Base-by-base conservation (phyloP, 2,329 filamentous ascomycete species). In the Pseudocercospora fijiensis region DNA sequence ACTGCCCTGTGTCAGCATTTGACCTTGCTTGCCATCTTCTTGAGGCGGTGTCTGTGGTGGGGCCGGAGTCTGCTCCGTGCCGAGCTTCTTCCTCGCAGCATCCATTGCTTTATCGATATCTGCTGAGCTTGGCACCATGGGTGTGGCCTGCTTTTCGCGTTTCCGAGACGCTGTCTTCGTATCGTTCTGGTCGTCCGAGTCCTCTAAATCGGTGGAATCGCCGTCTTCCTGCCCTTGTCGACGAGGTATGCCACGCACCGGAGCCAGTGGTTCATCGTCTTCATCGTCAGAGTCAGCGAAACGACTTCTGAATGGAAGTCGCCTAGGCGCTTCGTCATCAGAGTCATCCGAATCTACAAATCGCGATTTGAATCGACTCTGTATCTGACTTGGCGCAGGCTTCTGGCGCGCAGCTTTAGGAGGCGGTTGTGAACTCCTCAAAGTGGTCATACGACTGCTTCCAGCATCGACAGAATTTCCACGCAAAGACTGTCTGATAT, bases 201-300 rank as follows among this genome's bases (percentile, higher is more conserved):
- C 80, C 55, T 80, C 78, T 0, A 83, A 75, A 70, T 83, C 83
- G 2, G 81, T 83, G 4, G 79, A 81, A 63, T 88, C 87, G 41
- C 85, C 84, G 58, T 88, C 84, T 58, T 87, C 81, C 57, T 80
- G 77, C 2, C 78, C 79, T 27, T 82, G 77, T n/a, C 76, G 85
- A 56, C 80, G 83, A 13, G 82, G 87, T 63, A 86, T 90, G 49
- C 85, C 85, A 63, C 84, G 82, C 2, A 88, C 86, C 53, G 83
- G 86, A 22, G 79, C 79, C 28, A 82, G 77, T 68, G 70, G 76
- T 4, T 70, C 68, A 16, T 84, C 81, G 53, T 90, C 88, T 61
- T 79, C 77, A 27, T 82, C 79, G 53, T 81, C 79, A 2, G 81
- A 83, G 63, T 83, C 81, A 1, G 76, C 80, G 63, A 82, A 83